phyloP scores from a whole-genome alignment of 2,329 filamentous ascomycete genomes.

The Fusarium sp. region DNA sequence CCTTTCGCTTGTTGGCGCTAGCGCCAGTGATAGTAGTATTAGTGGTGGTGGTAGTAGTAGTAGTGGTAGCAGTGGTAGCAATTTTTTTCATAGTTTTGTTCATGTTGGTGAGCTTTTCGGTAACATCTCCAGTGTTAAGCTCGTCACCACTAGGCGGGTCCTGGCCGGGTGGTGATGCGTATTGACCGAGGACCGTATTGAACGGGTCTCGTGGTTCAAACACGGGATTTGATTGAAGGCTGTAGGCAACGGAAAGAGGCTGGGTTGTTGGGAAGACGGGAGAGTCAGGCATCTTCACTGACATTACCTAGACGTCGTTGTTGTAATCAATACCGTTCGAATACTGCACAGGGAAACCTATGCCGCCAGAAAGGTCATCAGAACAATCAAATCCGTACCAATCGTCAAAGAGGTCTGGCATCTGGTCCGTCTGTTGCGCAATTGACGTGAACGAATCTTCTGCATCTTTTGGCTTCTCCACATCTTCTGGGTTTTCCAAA shows the following conservation, averaged over 20 bases:
- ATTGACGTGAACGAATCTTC: neutral
- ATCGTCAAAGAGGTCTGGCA: neutral
- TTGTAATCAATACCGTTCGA: neutral
- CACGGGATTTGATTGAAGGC: neutral
- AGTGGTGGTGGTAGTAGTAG: neutral
- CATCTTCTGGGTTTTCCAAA: too few species aligned
- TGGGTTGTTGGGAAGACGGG: neutral
- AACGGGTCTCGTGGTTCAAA: neutral
- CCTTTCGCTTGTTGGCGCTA: conserved; percentile 21
- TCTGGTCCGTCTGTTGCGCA: neutral
- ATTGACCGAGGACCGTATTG: neutral
- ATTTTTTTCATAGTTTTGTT: neutral
- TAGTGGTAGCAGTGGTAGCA: neutral
- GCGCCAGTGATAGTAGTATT: neutral
- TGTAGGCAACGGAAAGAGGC: neutral
- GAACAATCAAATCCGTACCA: too few species aligned
- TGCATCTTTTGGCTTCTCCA: too few species aligned
- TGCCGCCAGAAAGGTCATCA: too few species aligned
- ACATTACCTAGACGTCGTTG: neutral
- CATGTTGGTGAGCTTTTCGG: neutral
- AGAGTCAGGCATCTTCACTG: conserved; percentile 6
- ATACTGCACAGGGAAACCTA: too few species aligned
- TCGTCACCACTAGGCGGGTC: neutral
- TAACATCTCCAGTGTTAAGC: neutral
- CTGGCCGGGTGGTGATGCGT: conserved; percentile 1